Evolutionary conservation across 2,329 filamentous ascomycete genomes (phyloP), one percentile per base, ranked within the genome.

Genomic region (Diaporthe citri): DNA sequence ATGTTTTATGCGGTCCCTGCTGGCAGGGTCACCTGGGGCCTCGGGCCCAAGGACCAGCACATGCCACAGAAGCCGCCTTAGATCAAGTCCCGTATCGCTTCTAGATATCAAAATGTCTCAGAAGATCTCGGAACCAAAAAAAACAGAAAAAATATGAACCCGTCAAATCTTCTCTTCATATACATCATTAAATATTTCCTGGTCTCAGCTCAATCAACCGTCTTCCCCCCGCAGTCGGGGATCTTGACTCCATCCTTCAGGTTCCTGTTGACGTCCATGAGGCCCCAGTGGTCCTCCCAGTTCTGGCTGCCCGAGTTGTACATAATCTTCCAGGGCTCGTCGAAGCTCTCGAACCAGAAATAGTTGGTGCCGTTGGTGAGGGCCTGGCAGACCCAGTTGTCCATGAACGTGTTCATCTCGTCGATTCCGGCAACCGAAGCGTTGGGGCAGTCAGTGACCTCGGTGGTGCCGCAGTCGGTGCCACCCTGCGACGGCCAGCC

Each of bases 331-430:
- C 96, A 98, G 3, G 95, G 95, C 87, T 98, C 96, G 82, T 98
- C 96, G 82, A 98, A 98, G 13, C 95, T 95, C 82, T 96, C 94
- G 82, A 98, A 98, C 96, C 96, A 98, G 82, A 98, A 98, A 83
- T 97, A 98, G 78, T 97, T 92, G 2, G 95, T 98, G 60, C 93
- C 93, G 80, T 98, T 97, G 34, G 86, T 86, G 77, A 98, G 85
- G 15, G 94, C 92, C 70, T 91, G 88, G 83, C 96, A 98, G 0
- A 98, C 92, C 93, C 94, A 98, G 77, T 91, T 90, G 2, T 91
- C 87, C 91, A 98, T 93, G 80, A 98, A 95, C n/a, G 87, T 88
- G 81, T 98, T 98, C 86, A 98, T 87, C 82, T 95, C 91, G 25
- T 91, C 86, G 59, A 98, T 88, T 31, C 95, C 93, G 0, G 96